phyloP scores from a whole-genome alignment of 352 stramenopile genomes.

The Phytopythium ostracodes region DNA sequence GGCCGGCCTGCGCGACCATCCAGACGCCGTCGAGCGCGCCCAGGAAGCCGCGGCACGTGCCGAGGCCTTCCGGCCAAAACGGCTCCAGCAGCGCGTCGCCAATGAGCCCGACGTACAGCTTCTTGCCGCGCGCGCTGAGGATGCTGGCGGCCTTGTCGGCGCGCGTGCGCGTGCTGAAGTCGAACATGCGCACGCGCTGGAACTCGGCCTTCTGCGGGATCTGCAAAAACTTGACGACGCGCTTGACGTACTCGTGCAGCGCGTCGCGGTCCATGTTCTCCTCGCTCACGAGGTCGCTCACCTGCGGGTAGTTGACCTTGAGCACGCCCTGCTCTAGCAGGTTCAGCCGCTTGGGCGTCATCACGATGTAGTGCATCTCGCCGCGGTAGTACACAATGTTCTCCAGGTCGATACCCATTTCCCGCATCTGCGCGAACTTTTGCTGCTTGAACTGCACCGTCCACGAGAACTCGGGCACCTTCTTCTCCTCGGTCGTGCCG shows the following conservation, averaged over 20 bases:
- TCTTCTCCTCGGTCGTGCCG: slow-evolving; percentile 68
- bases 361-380: slow-evolving; percentile 86
- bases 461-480: slow-evolving; percentile 80
- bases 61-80: slow-evolving; percentile 83
- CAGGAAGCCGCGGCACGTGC: slow-evolving; percentile 80
- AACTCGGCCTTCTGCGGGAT: slow-evolving; percentile 70
- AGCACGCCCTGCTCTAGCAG: slow-evolving; percentile 70
- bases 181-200: slow-evolving; percentile 68
- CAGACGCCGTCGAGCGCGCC: slow-evolving; percentile 69
- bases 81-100: slow-evolving; percentile 80
- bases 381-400: slow-evolving; percentile 86
- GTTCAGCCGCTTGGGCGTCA: slow-evolving; percentile 77
- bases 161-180: slow-evolving; percentile 78
- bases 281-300: slow-evolving; percentile 56
- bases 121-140: slow-evolving; percentile 58
- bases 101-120: slow-evolving; percentile 75
- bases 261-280: slow-evolving; percentile 60
- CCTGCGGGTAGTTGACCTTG: slow-evolving; percentile 60
- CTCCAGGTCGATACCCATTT: slow-evolving; percentile 70
- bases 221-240: slow-evolving; percentile 65
- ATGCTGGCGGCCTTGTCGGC: slow-evolving; percentile 72
- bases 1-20: slow-evolving; percentile 73
- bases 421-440: slow-evolving; percentile 75
- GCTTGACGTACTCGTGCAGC: slow-evolving; percentile 63
- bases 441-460: slow-evolving; percentile 85